Conservation (phyloP, 163 green algal species). For the Dunaliella salina region DNA sequence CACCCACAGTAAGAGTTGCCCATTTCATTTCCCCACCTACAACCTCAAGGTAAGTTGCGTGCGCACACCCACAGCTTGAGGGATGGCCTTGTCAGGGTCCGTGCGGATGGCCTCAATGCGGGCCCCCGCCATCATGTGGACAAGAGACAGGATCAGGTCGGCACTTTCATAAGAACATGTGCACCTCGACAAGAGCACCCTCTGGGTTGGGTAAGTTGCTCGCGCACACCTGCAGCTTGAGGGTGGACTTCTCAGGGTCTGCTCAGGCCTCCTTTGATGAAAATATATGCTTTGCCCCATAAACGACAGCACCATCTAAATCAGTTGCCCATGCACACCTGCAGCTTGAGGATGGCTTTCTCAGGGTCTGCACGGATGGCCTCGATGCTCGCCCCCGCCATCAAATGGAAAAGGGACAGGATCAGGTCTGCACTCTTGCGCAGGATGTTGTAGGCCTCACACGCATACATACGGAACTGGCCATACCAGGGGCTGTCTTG, state of each 20-base stretch:
- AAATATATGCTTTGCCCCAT: too few relatives aligned
- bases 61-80: slow-evolving; percentile 81
- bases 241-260: too few relatives aligned
- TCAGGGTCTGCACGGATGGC: slow-evolving; percentile 85
- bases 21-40: too few relatives aligned
- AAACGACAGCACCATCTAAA: too few relatives aligned
- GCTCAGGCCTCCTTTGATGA: too few relatives aligned
- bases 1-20: too few relatives aligned
- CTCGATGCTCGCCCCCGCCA: slow-evolving; percentile 84
- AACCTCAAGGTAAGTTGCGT: too few relatives aligned
- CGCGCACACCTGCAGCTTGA: too few relatives aligned
- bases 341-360: slow-evolving; percentile 89
- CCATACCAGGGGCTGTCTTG: slow-evolving; percentile 64
- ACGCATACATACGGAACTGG: slow-evolving; percentile 81
- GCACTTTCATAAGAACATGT: too few relatives aligned
- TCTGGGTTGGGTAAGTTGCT: too few relatives aligned
- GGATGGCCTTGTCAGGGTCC: slow-evolving; percentile 87
- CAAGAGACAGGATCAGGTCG: slow-evolving; percentile 87
- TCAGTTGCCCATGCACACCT: slow-evolving; percentile 52
- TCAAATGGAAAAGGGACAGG: slow-evolving; percentile 91
- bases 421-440: slow-evolving; percentile 86
- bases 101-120: slow-evolving; percentile 82
- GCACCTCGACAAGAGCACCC: too few relatives aligned
- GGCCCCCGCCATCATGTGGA: slow-evolving; percentile 92
- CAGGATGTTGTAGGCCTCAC: slow-evolving; percentile 98